A percentile compares a stretch with the other conserved stretches of the same genome.
Conservation (phyloP, 148 eudicot species). For the Heliamphora exappendiculata region DNA sequence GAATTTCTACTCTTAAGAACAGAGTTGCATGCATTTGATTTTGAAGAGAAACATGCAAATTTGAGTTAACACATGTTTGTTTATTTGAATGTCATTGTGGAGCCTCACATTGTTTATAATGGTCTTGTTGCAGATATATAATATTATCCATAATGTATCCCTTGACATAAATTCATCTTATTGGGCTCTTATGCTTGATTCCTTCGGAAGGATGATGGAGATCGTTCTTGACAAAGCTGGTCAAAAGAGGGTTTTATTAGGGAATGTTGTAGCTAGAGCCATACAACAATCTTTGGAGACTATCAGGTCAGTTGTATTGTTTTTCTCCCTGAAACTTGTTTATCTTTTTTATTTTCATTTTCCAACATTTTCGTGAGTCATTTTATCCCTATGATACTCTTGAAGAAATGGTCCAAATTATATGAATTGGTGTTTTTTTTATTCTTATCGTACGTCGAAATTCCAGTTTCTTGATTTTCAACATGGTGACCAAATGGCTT, state of each 20-base stretch:
- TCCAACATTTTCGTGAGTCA: background rate
- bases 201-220: slow-evolving; percentile 40
- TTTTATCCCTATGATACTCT: background rate
- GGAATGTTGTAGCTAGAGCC: slow-evolving; percentile 40
- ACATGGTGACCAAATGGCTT: slow-evolving; percentile 3
- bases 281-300: slow-evolving; percentile 62
- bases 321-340: background rate
- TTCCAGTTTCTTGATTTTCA: background rate
- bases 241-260: slow-evolving; percentile 21
- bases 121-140: slow-evolving; percentile 46
- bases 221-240: slow-evolving; percentile 32
- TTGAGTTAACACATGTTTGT: background rate
- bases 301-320: slow-evolving; percentile 36
- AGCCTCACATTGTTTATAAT: background rate
- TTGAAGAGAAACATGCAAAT: background rate
- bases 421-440: background rate
- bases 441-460: background rate
- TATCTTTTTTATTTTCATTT: background rate
- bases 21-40: background rate
- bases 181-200: slow-evolving; percentile 59
- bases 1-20: background rate
- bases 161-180: slow-evolving; percentile 46
- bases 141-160: slow-evolving; percentile 34
- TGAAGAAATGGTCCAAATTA: background rate
- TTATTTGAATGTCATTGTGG: background rate